phyloP scores from a whole-genome alignment of 176 grass and related monocot genomes.

The Bolboschoenus planiculmis region DNA sequence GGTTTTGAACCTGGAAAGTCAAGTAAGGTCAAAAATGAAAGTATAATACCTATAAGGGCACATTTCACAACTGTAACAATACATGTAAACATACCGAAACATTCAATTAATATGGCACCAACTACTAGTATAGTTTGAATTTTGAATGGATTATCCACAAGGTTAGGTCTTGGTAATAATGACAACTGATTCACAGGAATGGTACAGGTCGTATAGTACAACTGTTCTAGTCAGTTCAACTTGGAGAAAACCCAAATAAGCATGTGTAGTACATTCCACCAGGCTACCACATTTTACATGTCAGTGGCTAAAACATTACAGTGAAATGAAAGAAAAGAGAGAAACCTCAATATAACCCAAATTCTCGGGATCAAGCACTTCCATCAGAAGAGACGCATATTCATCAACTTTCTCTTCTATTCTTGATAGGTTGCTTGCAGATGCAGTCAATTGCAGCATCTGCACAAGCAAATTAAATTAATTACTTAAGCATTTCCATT shows the following conservation, averaged over 20 bases:
- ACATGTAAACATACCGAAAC: background rate
- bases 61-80: background rate
- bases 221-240: background rate
- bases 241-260: background rate
- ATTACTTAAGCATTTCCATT: background rate
- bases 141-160: too few relatives aligned
- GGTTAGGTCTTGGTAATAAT: too few relatives aligned
- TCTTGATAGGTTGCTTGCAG: constrained; percentile 73
- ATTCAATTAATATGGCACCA: background rate
- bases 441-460: constrained; percentile 77
- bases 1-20: constrained; percentile 43
- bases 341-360: constrained; percentile 66
- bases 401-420: constrained; percentile 77
- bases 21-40: background rate
- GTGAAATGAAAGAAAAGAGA: background rate
- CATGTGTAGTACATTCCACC: background rate
- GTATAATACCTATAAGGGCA: background rate
- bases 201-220: background rate
- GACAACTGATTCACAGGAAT: background rate
- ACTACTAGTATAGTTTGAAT: too few relatives aligned
- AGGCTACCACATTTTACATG: background rate
- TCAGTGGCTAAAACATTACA: background rate
- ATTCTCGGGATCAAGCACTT: constrained; percentile 62
- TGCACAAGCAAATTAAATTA: constrained; percentile 2
- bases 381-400: constrained; percentile 86